Evolutionary conservation across 1,139 yeast genomes (phyloP).

Genomic region (Spencermartinsiella ligniputridi): DNA sequence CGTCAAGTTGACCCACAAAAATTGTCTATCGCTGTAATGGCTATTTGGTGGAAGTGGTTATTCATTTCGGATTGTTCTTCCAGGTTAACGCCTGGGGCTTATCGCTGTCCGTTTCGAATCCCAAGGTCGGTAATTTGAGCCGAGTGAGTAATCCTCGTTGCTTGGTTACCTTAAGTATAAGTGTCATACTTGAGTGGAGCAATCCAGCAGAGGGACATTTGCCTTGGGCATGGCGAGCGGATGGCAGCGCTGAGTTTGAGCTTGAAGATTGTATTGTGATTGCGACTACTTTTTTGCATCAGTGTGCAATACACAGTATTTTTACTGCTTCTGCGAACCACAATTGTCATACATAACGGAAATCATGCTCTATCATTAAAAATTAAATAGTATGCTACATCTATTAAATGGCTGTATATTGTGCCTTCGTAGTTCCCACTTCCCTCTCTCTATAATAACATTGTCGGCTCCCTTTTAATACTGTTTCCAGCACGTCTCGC

Average conservation of each 20-base stretch:
- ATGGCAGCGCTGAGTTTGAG: constrained; percentile 26
- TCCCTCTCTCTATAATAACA: constrained; percentile 16
- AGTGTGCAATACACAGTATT: neutral
- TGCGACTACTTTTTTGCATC: neutral
- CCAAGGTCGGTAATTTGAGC: constrained; percentile 30
- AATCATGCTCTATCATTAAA: neutral
- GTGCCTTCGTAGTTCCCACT: neutral
- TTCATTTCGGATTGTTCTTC: constrained; percentile 13
- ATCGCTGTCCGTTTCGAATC: constrained; percentile 35
- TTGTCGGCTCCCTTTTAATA: constrained; percentile 25
- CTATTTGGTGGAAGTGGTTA: constrained; percentile 28
- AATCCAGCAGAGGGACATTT: constrained; percentile 34
- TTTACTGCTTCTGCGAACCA: neutral
- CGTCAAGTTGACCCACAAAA: neutral
- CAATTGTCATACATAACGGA: neutral
- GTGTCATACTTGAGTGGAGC: constrained; percentile 34
- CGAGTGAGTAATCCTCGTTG: constrained; percentile 31
- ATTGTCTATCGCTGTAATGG: constrained; percentile 26
- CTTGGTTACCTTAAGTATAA: constrained; percentile 27
- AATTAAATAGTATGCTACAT: neutral
- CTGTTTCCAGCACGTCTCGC: constrained; percentile 22
- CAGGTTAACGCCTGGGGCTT: constrained; percentile 17
- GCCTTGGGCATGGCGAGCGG: constrained; percentile 35
- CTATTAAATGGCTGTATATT: neutral
- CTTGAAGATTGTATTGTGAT: constrained; percentile 9